Evolutionary conservation across 306 rosid species (phyloP), one percentile per base, ranked within the genome.

Genomic region (Vicia villosa): DNA sequence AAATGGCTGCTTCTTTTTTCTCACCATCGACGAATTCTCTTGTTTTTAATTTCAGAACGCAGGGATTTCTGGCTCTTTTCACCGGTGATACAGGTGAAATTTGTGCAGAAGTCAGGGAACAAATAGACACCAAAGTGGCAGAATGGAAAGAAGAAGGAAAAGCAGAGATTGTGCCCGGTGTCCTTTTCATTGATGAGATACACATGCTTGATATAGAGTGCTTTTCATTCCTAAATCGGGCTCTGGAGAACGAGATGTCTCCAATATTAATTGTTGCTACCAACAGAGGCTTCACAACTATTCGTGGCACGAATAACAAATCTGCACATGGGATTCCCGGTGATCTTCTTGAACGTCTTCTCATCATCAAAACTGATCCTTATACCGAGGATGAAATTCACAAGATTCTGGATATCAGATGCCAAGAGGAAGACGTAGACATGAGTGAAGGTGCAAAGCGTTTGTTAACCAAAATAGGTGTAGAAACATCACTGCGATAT

Each of bases 131-230:
- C n/a, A 94, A 94, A 77, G 99, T 94, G 38, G 99, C 99, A 20
- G 97, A 94, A 70, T 94, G 99, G 99, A 88, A 89, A 68, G 97
- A 94, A 76, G 99, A 94, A 87, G 97, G 97, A 76, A 91, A 94
- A 78, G 99, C 99, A 13, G 99, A 94, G 78, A 91, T 94, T 46
- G 92, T 94, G 30, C 99, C 99, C 0, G 99, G 99, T 20, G 96
- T 94, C 45, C 96, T 94, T 68, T 94, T 94, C 79, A 94, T 94
- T 9, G 96, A 94, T 16, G 99, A 94, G 87, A 97, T 94, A 66
- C 96, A 91, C 81, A 94, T 94, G 95, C 97, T 94, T 65, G 97
- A 94, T 82, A 91, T 94, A 1, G 99, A 94, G 69, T 94, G 99
- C 85, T 94, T 91, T 77, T 94, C 97, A 30, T 91, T 87, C 68